Evolutionary conservation across 495 filamentous ascomycete species (phyloP), one percentile per base, ranked within the genome.

Genomic region (Tuber brumale): DNA sequence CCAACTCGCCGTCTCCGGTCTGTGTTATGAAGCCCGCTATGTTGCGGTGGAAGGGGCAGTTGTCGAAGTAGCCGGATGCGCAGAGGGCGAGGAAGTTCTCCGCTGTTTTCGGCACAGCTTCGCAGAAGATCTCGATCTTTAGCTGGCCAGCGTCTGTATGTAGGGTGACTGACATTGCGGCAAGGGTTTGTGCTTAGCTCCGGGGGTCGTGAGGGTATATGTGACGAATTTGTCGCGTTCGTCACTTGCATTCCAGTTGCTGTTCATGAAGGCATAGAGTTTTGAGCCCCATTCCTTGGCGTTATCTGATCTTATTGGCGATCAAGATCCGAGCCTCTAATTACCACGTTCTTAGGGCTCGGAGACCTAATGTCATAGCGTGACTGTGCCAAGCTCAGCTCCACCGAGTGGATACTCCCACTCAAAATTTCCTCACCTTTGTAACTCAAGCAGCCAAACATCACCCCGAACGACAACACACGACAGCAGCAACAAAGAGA

Each of bases 51-150:
- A 98, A 92, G n/a, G 92, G 93, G 10, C 92, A 95, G 83, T 87
- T 85, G 84, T 95, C 88, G 86, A 96, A 99, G 86, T 93, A 93
- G 80, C 88, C 88, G 48, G 91, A 92, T 78, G 96, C 95, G 87
- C 93, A 97, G 66, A 99, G 92, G 70, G 95, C 95, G 76, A 99
- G 90, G 86, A 99, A 99, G 86, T 98, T 99, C 92, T 97, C 81
- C 37, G 93, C 90, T 3, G 96, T 97, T 84, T 96, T 91, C 72
- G 95, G 95, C 42, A 96, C 93, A 81, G 91, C 90, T 86, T 97
- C 93, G 86, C 95, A 97, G 86, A 97, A 98, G 74, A 99, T 86
- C 84, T 99, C 95, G 83, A 98, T 89, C 85, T 98, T 99, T 82
- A 99, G 88, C 85, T 95, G 92, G 79, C 95, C 95, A 73, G 91